Percentiles rank a stretch among this genome's conserved stretches.
These are phyloP conservation scores for Triticum dicoccoides DNA, from an alignment of 176 grass and related monocot genomes.

Conservation along the genomic window DNA sequence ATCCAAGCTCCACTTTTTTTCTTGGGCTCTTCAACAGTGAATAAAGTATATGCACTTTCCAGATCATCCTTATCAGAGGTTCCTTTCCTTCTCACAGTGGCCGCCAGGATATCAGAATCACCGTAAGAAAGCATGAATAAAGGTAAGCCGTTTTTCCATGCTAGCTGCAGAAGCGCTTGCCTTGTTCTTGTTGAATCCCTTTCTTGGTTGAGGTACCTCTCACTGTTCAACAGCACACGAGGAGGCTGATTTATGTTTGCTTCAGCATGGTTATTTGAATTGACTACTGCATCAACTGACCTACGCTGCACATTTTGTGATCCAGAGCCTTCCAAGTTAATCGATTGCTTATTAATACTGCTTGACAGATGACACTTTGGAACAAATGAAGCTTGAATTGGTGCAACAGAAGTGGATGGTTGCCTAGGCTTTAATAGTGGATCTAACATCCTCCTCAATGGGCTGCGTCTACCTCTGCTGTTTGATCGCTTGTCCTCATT, in stretches of 20 bases:
- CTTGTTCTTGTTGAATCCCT: slow-evolving; percentile 44
- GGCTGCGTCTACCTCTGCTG: slow-evolving; percentile 71
- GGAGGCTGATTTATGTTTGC: slow-evolving; percentile 24
- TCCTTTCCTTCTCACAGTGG: slow-evolving; percentile 54
- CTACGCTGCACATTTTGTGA: slow-evolving; percentile 41
- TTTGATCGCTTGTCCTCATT: slow-evolving; percentile 54
- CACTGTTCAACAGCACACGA: slow-evolving; percentile 34
- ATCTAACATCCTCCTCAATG: slow-evolving; percentile 88
- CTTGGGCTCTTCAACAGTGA: slow-evolving; percentile 65
- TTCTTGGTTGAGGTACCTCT: slow-evolving; percentile 43
- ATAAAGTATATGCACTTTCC: slow-evolving; percentile 70
- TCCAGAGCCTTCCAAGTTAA: slow-evolving; percentile 29
- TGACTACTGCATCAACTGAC: slow-evolving; percentile 47
- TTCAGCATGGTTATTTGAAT: slow-evolving; percentile 33
- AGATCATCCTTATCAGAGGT: slow-evolving; percentile 42
- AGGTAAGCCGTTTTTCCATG: slow-evolving; percentile 82
- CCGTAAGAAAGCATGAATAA: slow-evolving; percentile 87
- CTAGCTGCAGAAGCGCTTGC: slow-evolving; percentile 81
- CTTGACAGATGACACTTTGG: slow-evolving; percentile 40
- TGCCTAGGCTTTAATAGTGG: slow-evolving; percentile 77
- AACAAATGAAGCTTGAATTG: slow-evolving; percentile 41
- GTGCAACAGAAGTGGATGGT: slow-evolving; percentile 31
- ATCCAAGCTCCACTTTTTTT: slow-evolving; percentile 62
- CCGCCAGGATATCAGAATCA: slow-evolving; percentile 77
- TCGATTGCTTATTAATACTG: slow-evolving; percentile 27